Evolutionary conservation across 768 basidiomycete species (phyloP), one percentile per base, ranked within the genome.

Genomic region (Suillus plorans): DNA sequence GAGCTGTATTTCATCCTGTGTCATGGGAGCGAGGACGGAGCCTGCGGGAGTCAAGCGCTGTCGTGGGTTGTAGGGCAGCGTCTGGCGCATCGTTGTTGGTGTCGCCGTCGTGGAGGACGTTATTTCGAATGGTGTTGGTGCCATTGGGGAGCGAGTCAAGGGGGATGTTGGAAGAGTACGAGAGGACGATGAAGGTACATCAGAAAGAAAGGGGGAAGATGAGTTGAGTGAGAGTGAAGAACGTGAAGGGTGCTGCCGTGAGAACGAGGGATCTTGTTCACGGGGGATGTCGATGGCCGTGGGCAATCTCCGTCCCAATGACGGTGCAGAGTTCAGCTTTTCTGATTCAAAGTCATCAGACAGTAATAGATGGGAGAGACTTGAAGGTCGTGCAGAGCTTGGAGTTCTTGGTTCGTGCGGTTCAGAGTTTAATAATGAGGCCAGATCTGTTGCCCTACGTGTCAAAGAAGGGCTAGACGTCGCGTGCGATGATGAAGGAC

Each of bases 401-500:
- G 72, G 69, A 67, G 79, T 70, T 70, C 78, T 64, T 68, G 76
- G 77, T 25, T 78, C 76, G 55, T 73, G 77, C n/a, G 83, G 75
- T 66, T 84, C 84, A 66, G 84, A 82, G 78, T 92, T 92, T 76
- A 92, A 86, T 31, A 93, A 82, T 50, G 89, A 85, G 47, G 91
- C 84, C n/a, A 93, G 83, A 77, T 89, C 88, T 36, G 91, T 93
- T 10, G 90, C 89, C 31, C 91, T 82, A 64, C 89, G 83, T 39
- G 79, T 70, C 28, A 85, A 71, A 18, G 81, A 80, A 12, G 87
- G 86, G 66, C 83, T 84, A 63, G 78, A 74, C 41, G 67, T 74
- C 59, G 73, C 71, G 28, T 76, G 72, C 25, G 76, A 73, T 37
- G 74, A 72, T 18, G 75, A 75, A 36, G 76, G 78, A 53, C 77